Evolutionary conservation across 2,329 filamentous ascomycete species (phyloP).

Genomic region (Paecilomyces niveus): DNA sequence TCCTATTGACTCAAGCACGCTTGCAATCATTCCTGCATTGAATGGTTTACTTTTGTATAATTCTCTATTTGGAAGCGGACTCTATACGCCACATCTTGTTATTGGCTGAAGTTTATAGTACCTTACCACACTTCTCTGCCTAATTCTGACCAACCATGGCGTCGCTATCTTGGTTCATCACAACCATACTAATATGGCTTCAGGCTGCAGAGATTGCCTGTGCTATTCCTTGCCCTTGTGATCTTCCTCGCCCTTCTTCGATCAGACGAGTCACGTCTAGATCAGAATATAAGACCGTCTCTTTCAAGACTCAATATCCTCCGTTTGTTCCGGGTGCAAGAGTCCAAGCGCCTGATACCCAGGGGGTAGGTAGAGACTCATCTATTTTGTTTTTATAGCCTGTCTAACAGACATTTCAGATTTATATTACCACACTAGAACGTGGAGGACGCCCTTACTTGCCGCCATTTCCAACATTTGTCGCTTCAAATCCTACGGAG

Average conservation of each 20-base stretch:
- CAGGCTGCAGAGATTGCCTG: conserved; percentile 20
- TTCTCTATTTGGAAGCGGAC: neutral
- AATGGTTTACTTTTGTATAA: neutral
- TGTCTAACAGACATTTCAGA: neutral
- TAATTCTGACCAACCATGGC: conserved; percentile 12
- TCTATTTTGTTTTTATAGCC: neutral
- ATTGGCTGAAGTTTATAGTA: neutral
- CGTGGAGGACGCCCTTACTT: conserved; percentile 19
- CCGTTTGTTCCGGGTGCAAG: conserved; percentile 19
- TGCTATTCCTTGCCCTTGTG: conserved; percentile 13
- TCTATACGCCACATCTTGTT: neutral
- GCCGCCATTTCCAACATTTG: conserved; percentile 18
- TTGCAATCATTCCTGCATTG: neutral
- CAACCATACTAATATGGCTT: conserved; percentile 29
- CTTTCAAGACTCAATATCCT: conserved; percentile 31
- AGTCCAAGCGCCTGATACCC: conserved; percentile 17
- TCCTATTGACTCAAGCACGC: neutral
- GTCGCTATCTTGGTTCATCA: conserved; percentile 15
- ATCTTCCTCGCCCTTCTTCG: too few species aligned
- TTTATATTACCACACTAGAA: conserved; percentile 3
- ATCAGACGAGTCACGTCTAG: conserved; percentile 5
- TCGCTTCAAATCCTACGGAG: neutral
- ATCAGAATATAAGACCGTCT: conserved; percentile 3
- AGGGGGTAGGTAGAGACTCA: conserved; percentile 22
- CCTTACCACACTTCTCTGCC: neutral